phyloP scores from a whole-genome alignment of 768 basidiomycete genomes.

The Amanita rubescens region DNA sequence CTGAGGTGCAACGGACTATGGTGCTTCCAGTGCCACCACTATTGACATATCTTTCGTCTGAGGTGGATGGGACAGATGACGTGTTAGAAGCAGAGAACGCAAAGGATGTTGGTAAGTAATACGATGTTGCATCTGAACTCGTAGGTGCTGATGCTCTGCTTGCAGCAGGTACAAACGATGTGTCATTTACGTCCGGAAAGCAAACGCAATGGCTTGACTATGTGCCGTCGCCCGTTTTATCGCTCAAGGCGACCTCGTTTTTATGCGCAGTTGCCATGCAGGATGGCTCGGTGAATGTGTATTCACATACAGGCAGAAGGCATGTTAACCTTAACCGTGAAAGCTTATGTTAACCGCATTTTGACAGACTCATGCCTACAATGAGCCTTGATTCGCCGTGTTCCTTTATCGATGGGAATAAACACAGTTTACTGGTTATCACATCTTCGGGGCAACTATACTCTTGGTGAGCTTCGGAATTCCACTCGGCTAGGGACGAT shows the following conservation, averaged over 20 bases:
- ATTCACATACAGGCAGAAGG: slow-evolving; percentile 81
- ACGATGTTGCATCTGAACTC: neutral
- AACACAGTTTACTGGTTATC: slow-evolving; percentile 59
- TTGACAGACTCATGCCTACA: slow-evolving; percentile 67
- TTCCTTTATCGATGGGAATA: slow-evolving; percentile 60
- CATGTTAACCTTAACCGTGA: slow-evolving; percentile 20
- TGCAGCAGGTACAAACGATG: slow-evolving; percentile 51
- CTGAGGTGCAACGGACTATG: slow-evolving; percentile 17
- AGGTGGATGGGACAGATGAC: slow-evolving; percentile 61
- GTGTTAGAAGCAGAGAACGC: slow-evolving; percentile 75
- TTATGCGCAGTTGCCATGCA: slow-evolving; percentile 76
- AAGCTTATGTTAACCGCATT: slow-evolving; percentile 1
- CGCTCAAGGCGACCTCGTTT: slow-evolving; percentile 49
- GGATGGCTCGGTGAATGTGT: slow-evolving; percentile 78
- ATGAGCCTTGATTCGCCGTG: slow-evolving; percentile 66
- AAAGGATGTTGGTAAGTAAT: slow-evolving; percentile 48
- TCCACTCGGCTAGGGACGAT: neutral
- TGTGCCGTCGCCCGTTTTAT: slow-evolving; percentile 63
- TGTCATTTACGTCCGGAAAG: slow-evolving; percentile 56
- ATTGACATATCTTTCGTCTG: slow-evolving; percentile 49
- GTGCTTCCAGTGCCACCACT: slow-evolving; percentile 52
- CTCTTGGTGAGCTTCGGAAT: slow-evolving; percentile 51
- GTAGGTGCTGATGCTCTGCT: neutral
- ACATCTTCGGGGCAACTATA: slow-evolving; percentile 67
- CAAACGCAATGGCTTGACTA: slow-evolving; percentile 89